Conservation (phyloP, 768 basidiomycete genomes). For the Antrodiella citrinella region DNA sequence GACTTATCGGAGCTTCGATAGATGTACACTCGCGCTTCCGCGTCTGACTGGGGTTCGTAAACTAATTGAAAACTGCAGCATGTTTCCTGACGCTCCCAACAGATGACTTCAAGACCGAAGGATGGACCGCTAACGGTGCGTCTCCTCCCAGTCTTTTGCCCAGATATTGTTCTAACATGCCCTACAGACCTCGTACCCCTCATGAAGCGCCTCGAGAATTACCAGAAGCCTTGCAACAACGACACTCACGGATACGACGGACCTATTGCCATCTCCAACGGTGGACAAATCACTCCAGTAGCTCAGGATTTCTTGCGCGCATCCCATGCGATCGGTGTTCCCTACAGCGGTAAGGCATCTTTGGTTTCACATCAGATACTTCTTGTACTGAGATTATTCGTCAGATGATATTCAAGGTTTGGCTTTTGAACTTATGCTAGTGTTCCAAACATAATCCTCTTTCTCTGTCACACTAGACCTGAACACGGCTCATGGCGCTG, state of each 20-base stretch:
- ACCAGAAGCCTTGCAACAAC: conserved; percentile 65
- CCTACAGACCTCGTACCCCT: conserved; percentile 52
- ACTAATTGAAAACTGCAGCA: neutral
- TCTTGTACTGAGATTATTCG: neutral
- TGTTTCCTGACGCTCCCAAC: neutral
- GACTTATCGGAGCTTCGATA: no score
- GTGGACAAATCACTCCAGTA: conserved; percentile 52
- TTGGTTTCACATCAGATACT: neutral
- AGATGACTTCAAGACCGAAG: conserved; percentile 69
- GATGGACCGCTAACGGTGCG: conserved; percentile 58
- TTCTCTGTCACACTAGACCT: conserved; percentile 42
- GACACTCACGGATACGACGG: conserved; percentile 64
- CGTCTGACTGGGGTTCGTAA: conserved; percentile 57
- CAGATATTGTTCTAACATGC: neutral
- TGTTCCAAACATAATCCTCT: neutral
- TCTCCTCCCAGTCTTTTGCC: neutral
- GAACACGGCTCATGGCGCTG: conserved; percentile 50
- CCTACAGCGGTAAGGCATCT: conserved; percentile 49
- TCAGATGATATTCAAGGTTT: conserved; percentile 57
- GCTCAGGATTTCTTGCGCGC: conserved; percentile 67
- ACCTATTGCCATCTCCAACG: conserved; percentile 68
- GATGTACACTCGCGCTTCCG: conserved; percentile 69
- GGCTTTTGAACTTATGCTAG: conserved; percentile 1
- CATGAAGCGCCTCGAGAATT: conserved; percentile 73
- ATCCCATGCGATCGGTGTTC: conserved; percentile 50